Percentiles rank a stretch among this genome's conserved stretches.
Evolutionary conservation across 1,139 yeast species (phyloP).

Genomic region (Debaryomyces nepalensis): DNA sequence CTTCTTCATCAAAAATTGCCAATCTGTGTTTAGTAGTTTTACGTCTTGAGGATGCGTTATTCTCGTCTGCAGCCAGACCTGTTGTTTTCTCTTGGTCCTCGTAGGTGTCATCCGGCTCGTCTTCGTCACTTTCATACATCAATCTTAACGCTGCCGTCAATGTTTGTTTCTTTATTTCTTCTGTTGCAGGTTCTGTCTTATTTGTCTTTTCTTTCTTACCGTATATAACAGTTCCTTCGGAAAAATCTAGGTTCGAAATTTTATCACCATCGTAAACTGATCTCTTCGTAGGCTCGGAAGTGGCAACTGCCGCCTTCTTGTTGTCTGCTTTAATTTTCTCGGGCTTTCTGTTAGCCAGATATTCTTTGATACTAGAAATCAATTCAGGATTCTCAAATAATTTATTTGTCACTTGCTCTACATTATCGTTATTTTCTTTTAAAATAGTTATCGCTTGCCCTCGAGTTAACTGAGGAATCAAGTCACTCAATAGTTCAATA

Average conservation of each 20-base stretch:
- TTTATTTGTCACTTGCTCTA: conserved; percentile 61
- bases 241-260: conserved; percentile 29
- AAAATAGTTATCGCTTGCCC: conserved; percentile 53
- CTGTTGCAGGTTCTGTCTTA: conserved; percentile 17
- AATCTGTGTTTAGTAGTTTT: conserved; percentile 13
- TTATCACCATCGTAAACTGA: conserved; percentile 37
- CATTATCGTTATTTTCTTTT: conserved; percentile 50
- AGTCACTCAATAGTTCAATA: conserved; percentile 50
- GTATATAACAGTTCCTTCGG: conserved; percentile 23
- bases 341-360: conserved; percentile 16
- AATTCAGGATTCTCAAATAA: conserved; percentile 65
- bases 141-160: conserved; percentile 66
- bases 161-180: conserved; percentile 57
- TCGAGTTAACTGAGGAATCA: conserved; percentile 60
- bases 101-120: conserved; percentile 85
- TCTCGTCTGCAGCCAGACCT: conserved; percentile 32
- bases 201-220: conserved; percentile 25
- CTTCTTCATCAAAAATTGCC: conserved; percentile 23
- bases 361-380: conserved; percentile 28
- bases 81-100: conserved; percentile 65
- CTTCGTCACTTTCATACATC: conserved; percentile 74
- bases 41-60: neutral
- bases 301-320: conserved; percentile 4
- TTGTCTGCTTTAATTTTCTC: conserved; percentile 11
- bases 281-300: conserved; percentile 16